A percentile compares a stretch with the other conserved stretches of the same genome.
Conservation (phyloP, 192 early-diverging fungal genomes). For the Anaeromyces robustus region DNA sequence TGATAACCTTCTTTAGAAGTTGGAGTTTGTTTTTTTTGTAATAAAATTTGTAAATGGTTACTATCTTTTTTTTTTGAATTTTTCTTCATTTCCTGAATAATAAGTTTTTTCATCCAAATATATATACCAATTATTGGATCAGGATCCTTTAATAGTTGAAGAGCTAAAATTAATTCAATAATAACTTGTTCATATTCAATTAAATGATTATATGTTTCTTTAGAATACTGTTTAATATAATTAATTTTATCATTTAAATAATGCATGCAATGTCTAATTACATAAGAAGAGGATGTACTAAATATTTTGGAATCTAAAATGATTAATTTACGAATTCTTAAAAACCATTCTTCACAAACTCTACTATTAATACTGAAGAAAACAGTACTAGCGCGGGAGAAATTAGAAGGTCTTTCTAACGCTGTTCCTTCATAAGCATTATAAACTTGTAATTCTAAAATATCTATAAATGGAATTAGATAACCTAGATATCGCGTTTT, state of each 20-base stretch:
- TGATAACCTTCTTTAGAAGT: not conserved
- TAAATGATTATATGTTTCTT: slow-evolving; percentile 5
- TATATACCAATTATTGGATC: slow-evolving; percentile 11
- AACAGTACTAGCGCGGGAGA: slow-evolving; percentile 38
- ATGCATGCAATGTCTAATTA: not conserved
- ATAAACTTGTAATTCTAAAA: slow-evolving; percentile 56
- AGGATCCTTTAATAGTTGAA: slow-evolving; percentile 8
- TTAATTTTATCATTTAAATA: slow-evolving; percentile 1
- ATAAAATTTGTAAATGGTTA: not conserved
- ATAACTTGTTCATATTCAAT: not conserved
- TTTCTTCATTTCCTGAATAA: slow-evolving; percentile 2
- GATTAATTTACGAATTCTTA: slow-evolving; percentile 31
- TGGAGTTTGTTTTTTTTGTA: not conserved
- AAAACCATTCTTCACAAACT: slow-evolving; percentile 67
- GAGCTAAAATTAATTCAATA: not conserved
- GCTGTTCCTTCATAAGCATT: slow-evolving; percentile 44
- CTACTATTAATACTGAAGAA: slow-evolving; percentile 60
- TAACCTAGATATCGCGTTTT: slow-evolving; percentile 14
- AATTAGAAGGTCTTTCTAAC: slow-evolving; percentile 28
- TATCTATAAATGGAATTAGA: slow-evolving; percentile 41
- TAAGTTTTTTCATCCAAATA: slow-evolving; percentile 7
- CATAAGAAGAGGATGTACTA: not conserved
- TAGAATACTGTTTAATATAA: not conserved
- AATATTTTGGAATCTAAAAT: slow-evolving; percentile 29
- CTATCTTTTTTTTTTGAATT: not conserved